Conservation (phyloP, 768 basidiomycete species). For the Nevesoporus exiguus region DNA sequence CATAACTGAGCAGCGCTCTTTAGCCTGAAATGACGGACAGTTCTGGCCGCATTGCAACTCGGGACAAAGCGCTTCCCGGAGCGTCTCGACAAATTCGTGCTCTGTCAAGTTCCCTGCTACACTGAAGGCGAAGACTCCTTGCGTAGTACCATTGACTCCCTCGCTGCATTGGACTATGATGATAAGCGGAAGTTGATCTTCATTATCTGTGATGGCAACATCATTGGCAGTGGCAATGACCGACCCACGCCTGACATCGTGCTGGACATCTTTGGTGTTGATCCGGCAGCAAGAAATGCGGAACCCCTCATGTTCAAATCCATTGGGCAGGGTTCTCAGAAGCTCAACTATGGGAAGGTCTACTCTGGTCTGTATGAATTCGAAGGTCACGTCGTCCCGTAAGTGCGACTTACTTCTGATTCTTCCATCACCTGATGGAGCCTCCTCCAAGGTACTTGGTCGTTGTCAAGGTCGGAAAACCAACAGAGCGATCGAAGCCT, state of each 20-base stretch:
- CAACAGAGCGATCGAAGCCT: slow-evolving; percentile 60
- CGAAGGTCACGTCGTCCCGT: slow-evolving; percentile 68
- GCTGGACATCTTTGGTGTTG: slow-evolving; percentile 64
- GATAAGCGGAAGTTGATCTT: slow-evolving; percentile 69
- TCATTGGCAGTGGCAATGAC: slow-evolving; percentile 68
- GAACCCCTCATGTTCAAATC: slow-evolving; percentile 67
- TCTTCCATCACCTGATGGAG: neutral
- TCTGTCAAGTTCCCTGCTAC: slow-evolving; percentile 68
- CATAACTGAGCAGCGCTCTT: neutral
- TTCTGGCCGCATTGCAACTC: slow-evolving; percentile 63
- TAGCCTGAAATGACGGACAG: slow-evolving; percentile 31
- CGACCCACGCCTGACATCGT: slow-evolving; percentile 64
- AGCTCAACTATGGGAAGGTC: slow-evolving; percentile 67
- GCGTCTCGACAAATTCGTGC: slow-evolving; percentile 64
- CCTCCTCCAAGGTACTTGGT: slow-evolving; percentile 48
- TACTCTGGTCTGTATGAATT: slow-evolving; percentile 72
- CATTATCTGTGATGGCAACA: slow-evolving; percentile 68
- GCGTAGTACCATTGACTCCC: slow-evolving; percentile 64
- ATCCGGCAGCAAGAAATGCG: slow-evolving; percentile 56
- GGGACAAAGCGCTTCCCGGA: slow-evolving; percentile 59
- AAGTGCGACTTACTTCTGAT: slow-evolving; percentile 20
- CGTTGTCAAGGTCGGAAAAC: slow-evolving; percentile 64
- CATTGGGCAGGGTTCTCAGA: slow-evolving; percentile 63
- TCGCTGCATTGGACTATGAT: slow-evolving; percentile 62
- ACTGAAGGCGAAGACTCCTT: slow-evolving; percentile 70